phyloP scores from a whole-genome alignment of 2,329 filamentous ascomycete genomes.

The Pyricularia pennisetigena region DNA sequence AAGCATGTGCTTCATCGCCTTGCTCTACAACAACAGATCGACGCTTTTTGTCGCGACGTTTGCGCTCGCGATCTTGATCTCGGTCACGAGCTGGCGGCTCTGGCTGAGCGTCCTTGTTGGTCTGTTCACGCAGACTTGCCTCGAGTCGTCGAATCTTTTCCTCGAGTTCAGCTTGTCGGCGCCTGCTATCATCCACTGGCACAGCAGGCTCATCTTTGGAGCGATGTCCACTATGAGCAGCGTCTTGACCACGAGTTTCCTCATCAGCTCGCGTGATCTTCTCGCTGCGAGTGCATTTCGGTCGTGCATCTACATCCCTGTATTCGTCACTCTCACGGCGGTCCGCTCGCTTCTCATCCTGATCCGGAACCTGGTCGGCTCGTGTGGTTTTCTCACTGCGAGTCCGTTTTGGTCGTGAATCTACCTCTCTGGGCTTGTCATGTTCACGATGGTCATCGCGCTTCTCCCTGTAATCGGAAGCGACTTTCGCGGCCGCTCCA shows the following conservation, averaged over 20 bases:
- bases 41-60: constrained; percentile 2
- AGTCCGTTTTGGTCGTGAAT: neutral
- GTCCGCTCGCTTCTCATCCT: constrained; percentile 13
- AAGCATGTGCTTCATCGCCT: neutral
- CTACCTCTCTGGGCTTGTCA: constrained; percentile 11
- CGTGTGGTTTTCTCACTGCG: constrained; percentile 7
- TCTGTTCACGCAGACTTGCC: neutral
- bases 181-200: constrained; percentile 11
- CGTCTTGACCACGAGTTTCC: neutral
- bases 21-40: constrained; percentile 3
- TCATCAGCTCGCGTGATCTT: constrained; percentile 10
- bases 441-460: constrained; percentile 12
- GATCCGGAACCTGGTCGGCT: constrained; percentile 7
- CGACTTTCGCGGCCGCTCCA: constrained; percentile 34
- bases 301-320: constrained; percentile 8
- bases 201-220: constrained; percentile 12
- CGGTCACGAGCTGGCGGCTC: neutral
- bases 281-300: constrained; percentile 10
- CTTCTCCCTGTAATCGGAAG: constrained; percentile 14
- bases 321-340: constrained; percentile 11
- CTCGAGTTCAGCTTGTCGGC: constrained; percentile 8
- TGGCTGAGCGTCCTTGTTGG: neutral
- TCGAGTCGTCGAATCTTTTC: constrained; percentile 3
- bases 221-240: constrained; percentile 10
- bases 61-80: constrained; percentile 6